phyloP scores from a whole-genome alignment of 306 rosid genomes.

The Phaseolus lunatus region DNA sequence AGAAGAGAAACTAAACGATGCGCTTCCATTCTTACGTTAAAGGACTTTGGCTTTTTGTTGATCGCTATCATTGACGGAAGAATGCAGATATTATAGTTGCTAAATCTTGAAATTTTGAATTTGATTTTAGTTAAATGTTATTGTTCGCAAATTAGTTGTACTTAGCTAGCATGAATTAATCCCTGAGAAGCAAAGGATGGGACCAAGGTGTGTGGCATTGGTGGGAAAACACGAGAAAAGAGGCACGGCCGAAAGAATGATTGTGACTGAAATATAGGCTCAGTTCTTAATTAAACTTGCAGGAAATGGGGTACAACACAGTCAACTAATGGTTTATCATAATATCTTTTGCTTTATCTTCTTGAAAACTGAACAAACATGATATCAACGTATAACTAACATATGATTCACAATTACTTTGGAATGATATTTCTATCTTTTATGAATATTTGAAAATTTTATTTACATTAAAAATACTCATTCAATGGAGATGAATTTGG shows the following conservation, averaged over 20 bases:
- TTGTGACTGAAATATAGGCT: slow-evolving; percentile 46
- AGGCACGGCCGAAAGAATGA: slow-evolving; percentile 65
- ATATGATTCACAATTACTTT: too few species aligned
- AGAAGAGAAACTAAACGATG: neutral
- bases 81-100: neutral
- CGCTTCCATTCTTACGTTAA: slow-evolving; percentile 4
- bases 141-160: neutral
- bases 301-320: slow-evolving; percentile 30
- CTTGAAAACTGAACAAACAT: neutral
- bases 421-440: too few species aligned
- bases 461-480: too few species aligned
- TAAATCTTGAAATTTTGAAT: slow-evolving; percentile 22
- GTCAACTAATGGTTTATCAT: slow-evolving; percentile 26
- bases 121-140: neutral
- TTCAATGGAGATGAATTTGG: too few species aligned
- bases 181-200: slow-evolving; percentile 13
- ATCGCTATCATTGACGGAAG: neutral
- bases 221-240: slow-evolving; percentile 39
- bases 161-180: slow-evolving; percentile 9
- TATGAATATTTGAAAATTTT: too few species aligned
- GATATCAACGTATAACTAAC: neutral
- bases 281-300: neutral
- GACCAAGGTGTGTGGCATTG: slow-evolving; percentile 30
- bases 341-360: slow-evolving; percentile 6
- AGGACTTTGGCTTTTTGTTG: slow-evolving; percentile 12